phyloP scores from a whole-genome alignment of 176 grass and related monocot species.

The Bolboschoenus planiculmis region DNA sequence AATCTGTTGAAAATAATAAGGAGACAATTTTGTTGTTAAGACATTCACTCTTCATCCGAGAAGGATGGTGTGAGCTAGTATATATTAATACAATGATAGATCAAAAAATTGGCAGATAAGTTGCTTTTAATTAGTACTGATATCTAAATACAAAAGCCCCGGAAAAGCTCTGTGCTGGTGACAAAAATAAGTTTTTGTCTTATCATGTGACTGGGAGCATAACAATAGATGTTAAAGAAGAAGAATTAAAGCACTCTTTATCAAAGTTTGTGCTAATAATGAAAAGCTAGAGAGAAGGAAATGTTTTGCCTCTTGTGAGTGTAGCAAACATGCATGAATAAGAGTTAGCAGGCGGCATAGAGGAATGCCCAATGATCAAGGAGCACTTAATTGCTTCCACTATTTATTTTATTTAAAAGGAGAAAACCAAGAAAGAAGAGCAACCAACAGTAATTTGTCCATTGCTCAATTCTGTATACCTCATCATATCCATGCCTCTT shows the following conservation, averaged over 20 bases:
- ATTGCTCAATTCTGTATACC: slow-evolving; percentile 17
- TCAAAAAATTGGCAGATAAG: not conserved
- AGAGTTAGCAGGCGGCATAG: slow-evolving; percentile 9
- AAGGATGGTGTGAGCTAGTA: too few relatives aligned
- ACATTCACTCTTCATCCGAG: too few relatives aligned
- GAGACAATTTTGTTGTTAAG: too few relatives aligned
- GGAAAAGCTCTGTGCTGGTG: not conserved
- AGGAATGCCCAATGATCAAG: slow-evolving; percentile 30
- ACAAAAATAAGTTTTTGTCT: not conserved
- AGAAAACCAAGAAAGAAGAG: not conserved
- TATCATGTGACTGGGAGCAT: not conserved
- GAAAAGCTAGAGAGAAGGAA: not conserved
- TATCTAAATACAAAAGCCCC: not conserved
- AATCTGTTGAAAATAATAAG: too few relatives aligned
- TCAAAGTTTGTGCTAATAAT: slow-evolving; percentile 19
- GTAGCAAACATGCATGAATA: not conserved
- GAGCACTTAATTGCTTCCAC: slow-evolving; percentile 4
- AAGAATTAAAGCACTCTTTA: slow-evolving; percentile 14
- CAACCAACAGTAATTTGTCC: not conserved
- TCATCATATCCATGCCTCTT: slow-evolving; percentile 21
- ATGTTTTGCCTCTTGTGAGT: slow-evolving; percentile 6
- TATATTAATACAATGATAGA: not conserved
- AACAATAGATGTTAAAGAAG: not conserved
- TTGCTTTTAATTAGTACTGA: not conserved
- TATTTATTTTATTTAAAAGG: not conserved